These are phyloP conservation scores for Pythium sp. DNA, from an alignment of 352 stramenopile species.

Conservation along the genomic window DNA sequence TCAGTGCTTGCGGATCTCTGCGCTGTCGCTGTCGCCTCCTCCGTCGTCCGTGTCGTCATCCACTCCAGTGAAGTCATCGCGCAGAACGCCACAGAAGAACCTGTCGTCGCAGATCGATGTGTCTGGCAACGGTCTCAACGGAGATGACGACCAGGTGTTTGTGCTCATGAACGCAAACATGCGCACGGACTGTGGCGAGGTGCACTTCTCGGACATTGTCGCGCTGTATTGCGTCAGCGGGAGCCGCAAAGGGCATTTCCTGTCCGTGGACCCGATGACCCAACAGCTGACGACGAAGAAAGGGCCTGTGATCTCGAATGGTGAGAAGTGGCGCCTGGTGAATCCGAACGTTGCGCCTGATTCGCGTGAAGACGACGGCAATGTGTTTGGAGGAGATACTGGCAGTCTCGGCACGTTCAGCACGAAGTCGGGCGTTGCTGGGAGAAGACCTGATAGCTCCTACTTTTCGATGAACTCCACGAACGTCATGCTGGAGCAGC, in stretches of 20 bases:
- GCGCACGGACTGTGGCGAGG: conserved; percentile 58
- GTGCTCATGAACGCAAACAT: conserved; percentile 72
- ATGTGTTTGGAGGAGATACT: conserved; percentile 2
- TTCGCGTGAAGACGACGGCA: conserved; percentile 18
- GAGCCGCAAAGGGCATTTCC: conserved; percentile 64
- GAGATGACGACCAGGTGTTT: conserved; percentile 80
- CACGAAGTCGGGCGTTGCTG: not conserved
- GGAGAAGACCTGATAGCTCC: conserved; percentile 20
- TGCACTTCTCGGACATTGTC: conserved; percentile 75
- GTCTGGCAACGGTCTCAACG: conserved; percentile 56
- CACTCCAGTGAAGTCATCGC: conserved; percentile 18
- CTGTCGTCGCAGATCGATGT: conserved; percentile 43
- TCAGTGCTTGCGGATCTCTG: conserved; percentile 57
- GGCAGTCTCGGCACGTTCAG: not conserved
- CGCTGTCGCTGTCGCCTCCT: conserved; percentile 12
- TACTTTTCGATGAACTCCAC: conserved; percentile 40
- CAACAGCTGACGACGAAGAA: conserved; percentile 66
- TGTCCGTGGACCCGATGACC: conserved; percentile 63
- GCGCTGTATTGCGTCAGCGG: conserved; percentile 73
- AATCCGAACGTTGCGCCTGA: conserved; percentile 43
- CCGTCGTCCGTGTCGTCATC: conserved; percentile 25
- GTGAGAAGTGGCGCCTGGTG: conserved; percentile 78
- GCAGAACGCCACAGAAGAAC: conserved; percentile 22
- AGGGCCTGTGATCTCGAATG: conserved; percentile 70
- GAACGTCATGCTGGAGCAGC: conserved; percentile 51